Evolutionary conservation across 306 rosid species (phyloP).

Genomic region (Pachyrhizus erosus): DNA sequence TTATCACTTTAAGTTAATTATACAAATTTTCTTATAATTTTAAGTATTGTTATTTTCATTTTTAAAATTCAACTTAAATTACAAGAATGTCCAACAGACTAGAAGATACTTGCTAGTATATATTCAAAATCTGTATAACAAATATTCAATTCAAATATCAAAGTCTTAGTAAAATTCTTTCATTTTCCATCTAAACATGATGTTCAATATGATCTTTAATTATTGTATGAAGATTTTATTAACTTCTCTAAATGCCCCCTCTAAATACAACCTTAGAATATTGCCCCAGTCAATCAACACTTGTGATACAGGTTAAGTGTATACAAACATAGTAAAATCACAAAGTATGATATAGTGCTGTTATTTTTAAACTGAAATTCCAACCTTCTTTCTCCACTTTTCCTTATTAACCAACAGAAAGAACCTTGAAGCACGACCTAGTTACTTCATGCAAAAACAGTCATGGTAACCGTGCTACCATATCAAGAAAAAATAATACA

Average conservation of each 20-base stretch:
- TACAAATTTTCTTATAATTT: too few species aligned
- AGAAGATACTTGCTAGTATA: not conserved
- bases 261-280: not conserved
- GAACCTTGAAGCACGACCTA: not conserved
- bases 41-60: too few species aligned
- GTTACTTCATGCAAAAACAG: not conserved
- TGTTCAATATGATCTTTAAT: too few species aligned
- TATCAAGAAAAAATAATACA: not conserved
- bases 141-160: not conserved
- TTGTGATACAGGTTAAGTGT: not conserved
- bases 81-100: not conserved
- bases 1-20: too few species aligned
- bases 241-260: not conserved
- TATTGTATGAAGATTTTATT: too few species aligned
- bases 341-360: not conserved
- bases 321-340: not conserved
- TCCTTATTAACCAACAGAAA: not conserved
- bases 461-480: not conserved
- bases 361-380: not conserved
- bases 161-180: too few species aligned
- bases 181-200: not conserved
- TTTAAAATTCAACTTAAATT: too few species aligned
- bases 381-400: too few species aligned
- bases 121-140: too few species aligned
- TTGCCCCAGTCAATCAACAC: not conserved